Evolutionary conservation across 495 filamentous ascomycete genomes (phyloP).

Genomic region (Acidiella bohemica): DNA sequence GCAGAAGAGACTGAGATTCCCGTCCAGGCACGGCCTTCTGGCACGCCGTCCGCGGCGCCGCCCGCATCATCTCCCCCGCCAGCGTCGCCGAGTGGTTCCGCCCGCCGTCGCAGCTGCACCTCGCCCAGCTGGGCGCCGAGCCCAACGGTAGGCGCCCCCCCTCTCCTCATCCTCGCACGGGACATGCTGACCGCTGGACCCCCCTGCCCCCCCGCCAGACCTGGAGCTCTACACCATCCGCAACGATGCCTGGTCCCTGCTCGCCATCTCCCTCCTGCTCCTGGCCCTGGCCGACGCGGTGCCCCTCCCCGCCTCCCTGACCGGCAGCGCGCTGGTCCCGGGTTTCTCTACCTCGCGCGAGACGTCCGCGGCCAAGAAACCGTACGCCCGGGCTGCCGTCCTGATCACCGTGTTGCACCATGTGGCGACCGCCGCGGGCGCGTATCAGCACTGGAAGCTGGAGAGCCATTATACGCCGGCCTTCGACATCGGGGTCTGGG

Average conservation of each 20-base stretch:
- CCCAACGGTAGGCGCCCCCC: slow-evolving; percentile 15
- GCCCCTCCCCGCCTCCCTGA: slow-evolving; percentile 13
- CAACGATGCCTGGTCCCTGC: slow-evolving; percentile 18
- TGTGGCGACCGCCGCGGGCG: slow-evolving; percentile 16
- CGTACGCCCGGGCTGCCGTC: slow-evolving; percentile 17
- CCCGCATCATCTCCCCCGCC: slow-evolving; percentile 14
- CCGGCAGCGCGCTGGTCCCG: slow-evolving; percentile 3
- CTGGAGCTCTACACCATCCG: slow-evolving; percentile 23
- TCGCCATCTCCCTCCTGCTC: slow-evolving; percentile 14
- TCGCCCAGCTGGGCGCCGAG: neutral
- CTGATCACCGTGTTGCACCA: slow-evolving; percentile 18
- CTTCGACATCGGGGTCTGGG: slow-evolving; percentile 19
- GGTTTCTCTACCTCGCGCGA: no score
- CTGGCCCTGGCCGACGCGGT: slow-evolving; percentile 18
- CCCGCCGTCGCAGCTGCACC: neutral
- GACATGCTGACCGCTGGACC: neutral
- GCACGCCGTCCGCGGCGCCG: slow-evolving; percentile 16
- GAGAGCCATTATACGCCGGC: slow-evolving; percentile 13
- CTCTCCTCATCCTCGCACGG: no score
- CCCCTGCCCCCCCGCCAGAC: slow-evolving; percentile 5
- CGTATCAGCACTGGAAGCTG: slow-evolving; percentile 15
- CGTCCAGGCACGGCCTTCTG: slow-evolving; percentile 18
- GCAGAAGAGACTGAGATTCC: neutral
- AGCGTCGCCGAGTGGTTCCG: slow-evolving; percentile 18
- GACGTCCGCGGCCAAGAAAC: slow-evolving; percentile 10